Evolutionary conservation across 495 filamentous ascomycete genomes (phyloP).

Genomic region (Penicillium cosmopolitanum): DNA sequence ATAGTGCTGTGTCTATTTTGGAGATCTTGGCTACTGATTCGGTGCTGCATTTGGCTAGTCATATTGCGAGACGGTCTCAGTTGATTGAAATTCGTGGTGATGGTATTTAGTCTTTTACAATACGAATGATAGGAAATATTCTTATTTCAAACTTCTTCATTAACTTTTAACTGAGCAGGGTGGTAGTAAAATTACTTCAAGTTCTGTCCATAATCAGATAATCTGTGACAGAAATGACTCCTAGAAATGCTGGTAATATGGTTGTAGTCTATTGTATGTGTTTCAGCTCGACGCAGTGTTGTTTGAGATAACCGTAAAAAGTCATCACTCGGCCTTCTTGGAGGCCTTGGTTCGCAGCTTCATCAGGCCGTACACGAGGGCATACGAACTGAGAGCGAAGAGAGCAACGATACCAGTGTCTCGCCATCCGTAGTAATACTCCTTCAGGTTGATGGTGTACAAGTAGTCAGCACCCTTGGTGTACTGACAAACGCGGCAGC

Average conservation of each 20-base stretch:
- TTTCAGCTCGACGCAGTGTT: background rate
- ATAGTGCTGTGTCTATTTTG: constrained; percentile 27
- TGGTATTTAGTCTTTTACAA: background rate
- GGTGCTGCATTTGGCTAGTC: constrained; percentile 24
- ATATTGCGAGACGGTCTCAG: constrained; percentile 22
- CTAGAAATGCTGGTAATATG: too few relatives aligned
- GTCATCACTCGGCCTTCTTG: constrained; percentile 39
- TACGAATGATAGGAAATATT: background rate
- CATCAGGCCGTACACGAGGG: constrained; percentile 53
- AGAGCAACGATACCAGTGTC: constrained; percentile 48
- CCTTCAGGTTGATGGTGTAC: constrained; percentile 38
- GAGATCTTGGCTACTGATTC: constrained; percentile 32
- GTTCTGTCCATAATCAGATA: too few relatives aligned
- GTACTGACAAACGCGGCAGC: constrained; percentile 65
- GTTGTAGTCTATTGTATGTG: background rate
- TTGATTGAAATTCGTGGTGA: background rate
- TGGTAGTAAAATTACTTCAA: too few relatives aligned
- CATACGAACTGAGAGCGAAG: constrained; percentile 50
- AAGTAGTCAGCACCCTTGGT: constrained; percentile 43
- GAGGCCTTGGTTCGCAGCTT: constrained; percentile 46
- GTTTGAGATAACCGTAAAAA: background rate
- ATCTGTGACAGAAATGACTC: too few relatives aligned
- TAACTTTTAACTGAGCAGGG: too few relatives aligned
- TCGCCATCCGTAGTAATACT: constrained; percentile 51
- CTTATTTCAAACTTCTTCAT: too few relatives aligned